These are phyloP conservation scores for Penicillium olsonii DNA, from an alignment of 2,329 filamentous ascomycete genomes.

Conservation along the genomic window DNA sequence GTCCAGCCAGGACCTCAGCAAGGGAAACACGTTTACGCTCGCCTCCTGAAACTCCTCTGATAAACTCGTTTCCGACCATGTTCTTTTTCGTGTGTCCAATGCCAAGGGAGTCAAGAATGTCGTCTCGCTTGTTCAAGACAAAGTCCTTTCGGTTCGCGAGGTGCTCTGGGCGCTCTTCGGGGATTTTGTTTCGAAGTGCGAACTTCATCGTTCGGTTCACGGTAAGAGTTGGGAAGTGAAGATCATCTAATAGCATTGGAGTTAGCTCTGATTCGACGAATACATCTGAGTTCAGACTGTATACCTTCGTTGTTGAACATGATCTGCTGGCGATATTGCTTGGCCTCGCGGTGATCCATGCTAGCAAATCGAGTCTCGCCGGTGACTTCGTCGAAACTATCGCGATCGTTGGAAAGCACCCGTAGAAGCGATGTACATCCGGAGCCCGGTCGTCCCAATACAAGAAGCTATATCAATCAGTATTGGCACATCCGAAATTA, in stretches of 20 bases:
- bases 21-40: slow-evolving; percentile 70
- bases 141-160: slow-evolving; percentile 30
- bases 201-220: slow-evolving; percentile 74
- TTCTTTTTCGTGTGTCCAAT: slow-evolving; percentile 60
- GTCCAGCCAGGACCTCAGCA: slow-evolving; percentile 57
- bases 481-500: not conserved
- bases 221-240: slow-evolving; percentile 73
- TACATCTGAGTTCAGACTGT: not conserved
- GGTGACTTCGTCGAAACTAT: slow-evolving; percentile 58
- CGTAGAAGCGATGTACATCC: slow-evolving; percentile 73
- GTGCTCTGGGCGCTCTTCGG: slow-evolving; percentile 27
- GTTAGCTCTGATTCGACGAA: not conserved
- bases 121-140: slow-evolving; percentile 32
- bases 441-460: slow-evolving; percentile 66
- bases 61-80: slow-evolving; percentile 65
- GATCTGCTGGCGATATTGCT: slow-evolving; percentile 46
- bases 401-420: slow-evolving; percentile 65
- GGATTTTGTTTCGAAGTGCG: slow-evolving; percentile 58
- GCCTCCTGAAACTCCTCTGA: slow-evolving; percentile 67
- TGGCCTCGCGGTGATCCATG: slow-evolving; percentile 50
- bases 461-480: slow-evolving; percentile 52
- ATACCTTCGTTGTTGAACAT: slow-evolving; percentile 70
- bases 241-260: slow-evolving; percentile 51
- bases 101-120: slow-evolving; percentile 34
- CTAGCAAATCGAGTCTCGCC: slow-evolving; percentile 57